Evolutionary conservation across 345 rosid species (phyloP), one percentile per base, ranked within the genome.

Genomic region (Moringa oleifera): DNA sequence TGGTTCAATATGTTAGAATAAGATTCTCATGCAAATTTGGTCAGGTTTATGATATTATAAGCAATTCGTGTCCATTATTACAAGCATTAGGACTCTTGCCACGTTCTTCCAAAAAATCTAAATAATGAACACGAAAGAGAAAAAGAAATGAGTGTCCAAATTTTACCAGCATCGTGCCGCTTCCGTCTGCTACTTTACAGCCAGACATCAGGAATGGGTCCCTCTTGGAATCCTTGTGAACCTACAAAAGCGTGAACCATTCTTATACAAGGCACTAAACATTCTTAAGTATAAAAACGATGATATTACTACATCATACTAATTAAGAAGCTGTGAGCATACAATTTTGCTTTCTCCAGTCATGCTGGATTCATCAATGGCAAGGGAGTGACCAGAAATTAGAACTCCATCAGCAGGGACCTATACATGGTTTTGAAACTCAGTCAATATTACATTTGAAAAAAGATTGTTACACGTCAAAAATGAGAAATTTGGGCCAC

Each of bases 281-380:
- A 28, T 28, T 28, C 33, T 28, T 28, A 28, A 28, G 33, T 28
- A 28, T 28, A 28, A 68, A 55, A 52, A 64, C 46, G 51, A 47
- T 50, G 64, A 65, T 11, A 41, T 19, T 33, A 51, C 23, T 61
- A 47, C 49, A 50, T 23, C 20, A 57, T 20, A 52, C 19, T 22
- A 25, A 41, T 25, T 56, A 28, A 33, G 15, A 59, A 31, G 45
- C 59, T 45, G 57, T n/a, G 56, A 46, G 47, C 75, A 58, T 72
- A 95, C 99, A 59, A 85, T 89, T 69, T 89, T 88, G 83, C 99
- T 95, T 83, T 95, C 99, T 62, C 99, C 99, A 6, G 99, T 95
- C 99, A 95, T 95, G 89, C 99, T 95, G 45, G 99, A 95, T 78
- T 95, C 99, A 61, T 95, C 99, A 58, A 91, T 67, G 15, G 95